A percentile compares a stretch with the other conserved stretches of the same genome.
Evolutionary conservation across 257 asterid genomes (phyloP).

Genomic region (Osmanthus fragrans): DNA sequence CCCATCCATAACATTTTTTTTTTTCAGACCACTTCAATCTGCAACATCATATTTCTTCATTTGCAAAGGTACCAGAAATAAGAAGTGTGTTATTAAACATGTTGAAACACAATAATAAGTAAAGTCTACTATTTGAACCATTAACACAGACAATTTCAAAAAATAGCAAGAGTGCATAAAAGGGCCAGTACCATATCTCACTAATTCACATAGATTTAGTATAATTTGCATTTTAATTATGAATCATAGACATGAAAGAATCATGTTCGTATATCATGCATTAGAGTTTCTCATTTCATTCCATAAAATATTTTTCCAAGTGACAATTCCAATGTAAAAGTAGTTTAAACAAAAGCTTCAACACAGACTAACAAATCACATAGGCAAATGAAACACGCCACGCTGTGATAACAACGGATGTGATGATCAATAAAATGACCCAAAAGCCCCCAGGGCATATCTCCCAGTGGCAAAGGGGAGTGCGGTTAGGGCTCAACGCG

Average conservation of each 20-base stretch:
- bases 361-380: background rate
- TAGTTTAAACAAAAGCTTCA: background rate
- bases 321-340: background rate
- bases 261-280: background rate
- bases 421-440: background rate
- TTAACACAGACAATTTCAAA: too few relatives aligned
- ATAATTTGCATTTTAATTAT: too few relatives aligned
- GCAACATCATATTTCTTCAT: constrained; percentile 33
- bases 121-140: background rate
- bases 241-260: background rate
- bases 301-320: background rate
- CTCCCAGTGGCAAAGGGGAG: too few relatives aligned
- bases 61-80: constrained; percentile 8
- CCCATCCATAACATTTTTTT: constrained; percentile 33
- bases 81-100: background rate
- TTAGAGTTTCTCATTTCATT: background rate
- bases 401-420: background rate
- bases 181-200: background rate
- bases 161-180: background rate
- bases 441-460: too few relatives aligned
- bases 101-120: background rate
- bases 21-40: constrained; percentile 40
- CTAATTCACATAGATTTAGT: too few relatives aligned
- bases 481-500: too few relatives aligned
- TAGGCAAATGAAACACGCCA: background rate